phyloP scores from a whole-genome alignment of 2,329 filamentous ascomycete species.

The Sclerotinia minor region DNA sequence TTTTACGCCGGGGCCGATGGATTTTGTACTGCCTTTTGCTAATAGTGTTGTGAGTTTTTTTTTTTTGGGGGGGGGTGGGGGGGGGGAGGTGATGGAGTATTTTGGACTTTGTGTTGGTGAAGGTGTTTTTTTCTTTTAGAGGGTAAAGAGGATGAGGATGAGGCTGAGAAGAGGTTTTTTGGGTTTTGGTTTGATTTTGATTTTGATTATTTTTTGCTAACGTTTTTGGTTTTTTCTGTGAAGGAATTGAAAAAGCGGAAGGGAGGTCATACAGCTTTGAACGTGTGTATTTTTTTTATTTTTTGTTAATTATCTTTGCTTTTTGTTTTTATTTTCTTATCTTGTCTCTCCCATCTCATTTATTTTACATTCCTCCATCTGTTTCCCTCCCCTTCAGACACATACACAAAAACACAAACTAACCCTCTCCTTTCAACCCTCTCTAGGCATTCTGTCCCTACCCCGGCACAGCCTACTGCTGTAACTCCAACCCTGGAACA shows the following conservation, averaged over 20 bases:
- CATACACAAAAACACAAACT: fast-evolving
- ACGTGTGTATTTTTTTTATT: conserved; percentile 1
- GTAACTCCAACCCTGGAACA: background rate
- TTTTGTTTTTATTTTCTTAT: no score
- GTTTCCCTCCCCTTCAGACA: no score
- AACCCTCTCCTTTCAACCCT: fast-evolving
- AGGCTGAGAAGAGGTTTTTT: no score
- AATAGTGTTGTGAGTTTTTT: conserved; percentile 19
- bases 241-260: background rate
- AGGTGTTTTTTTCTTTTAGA: no score
- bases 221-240: background rate
- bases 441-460: conserved; percentile 11
- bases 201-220: background rate
- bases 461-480: conserved; percentile 18
- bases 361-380: no score
- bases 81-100: fast-evolving
- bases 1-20: background rate
- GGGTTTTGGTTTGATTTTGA: no score
- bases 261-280: background rate
- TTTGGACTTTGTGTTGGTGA: background rate
- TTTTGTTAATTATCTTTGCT: no score
- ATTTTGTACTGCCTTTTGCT: conserved; percentile 10
- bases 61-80: background rate
- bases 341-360: no score
- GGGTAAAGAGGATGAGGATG: background rate